Conservation (phyloP, 1,139 yeast species). For the Debaryomycetaceae sp. region DNA sequence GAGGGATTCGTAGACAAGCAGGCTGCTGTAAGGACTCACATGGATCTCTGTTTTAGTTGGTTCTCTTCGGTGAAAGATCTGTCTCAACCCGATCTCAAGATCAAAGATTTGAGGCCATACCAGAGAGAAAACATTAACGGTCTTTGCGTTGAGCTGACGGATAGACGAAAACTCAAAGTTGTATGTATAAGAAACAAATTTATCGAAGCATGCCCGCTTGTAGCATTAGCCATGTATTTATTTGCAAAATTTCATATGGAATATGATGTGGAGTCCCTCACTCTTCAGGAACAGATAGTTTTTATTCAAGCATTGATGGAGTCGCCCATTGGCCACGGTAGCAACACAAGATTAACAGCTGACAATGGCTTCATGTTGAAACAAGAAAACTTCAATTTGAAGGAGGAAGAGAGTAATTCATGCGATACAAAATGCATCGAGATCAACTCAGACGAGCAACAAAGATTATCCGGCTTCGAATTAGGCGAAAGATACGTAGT, state of each 20-base stretch:
- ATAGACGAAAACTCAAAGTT: slow-evolving; percentile 9
- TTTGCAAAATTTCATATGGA: slow-evolving; percentile 27
- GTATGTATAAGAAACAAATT: slow-evolving; percentile 25
- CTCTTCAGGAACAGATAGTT: neutral
- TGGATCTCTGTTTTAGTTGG: neutral
- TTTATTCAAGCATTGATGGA: neutral
- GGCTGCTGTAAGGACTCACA: neutral
- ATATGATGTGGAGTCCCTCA: neutral
- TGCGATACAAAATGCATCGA: slow-evolving; percentile 20
- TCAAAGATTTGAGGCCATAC: neutral
- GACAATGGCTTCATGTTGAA: neutral
- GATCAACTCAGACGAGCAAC: slow-evolving; percentile 12
- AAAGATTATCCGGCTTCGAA: slow-evolving; percentile 25
- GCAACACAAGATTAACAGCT: neutral
- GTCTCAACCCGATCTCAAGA: neutral
- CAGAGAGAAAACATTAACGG: neutral
- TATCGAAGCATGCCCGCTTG: slow-evolving; percentile 30
- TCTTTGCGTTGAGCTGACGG: neutral
- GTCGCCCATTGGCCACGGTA: neutral
- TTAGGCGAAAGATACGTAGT: slow-evolving; percentile 16
- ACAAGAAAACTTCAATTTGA: neutral
- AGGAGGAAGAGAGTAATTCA: slow-evolving; percentile 16
- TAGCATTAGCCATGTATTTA: slow-evolving; percentile 26
- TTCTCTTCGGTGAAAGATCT: neutral
- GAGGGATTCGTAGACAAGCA: neutral